Percentiles rank a stretch among this genome's conserved stretches.
These are phyloP conservation scores for Claviceps quebecensis DNA, from an alignment of 2,329 filamentous ascomycete genomes.

Conservation along the genomic window DNA sequence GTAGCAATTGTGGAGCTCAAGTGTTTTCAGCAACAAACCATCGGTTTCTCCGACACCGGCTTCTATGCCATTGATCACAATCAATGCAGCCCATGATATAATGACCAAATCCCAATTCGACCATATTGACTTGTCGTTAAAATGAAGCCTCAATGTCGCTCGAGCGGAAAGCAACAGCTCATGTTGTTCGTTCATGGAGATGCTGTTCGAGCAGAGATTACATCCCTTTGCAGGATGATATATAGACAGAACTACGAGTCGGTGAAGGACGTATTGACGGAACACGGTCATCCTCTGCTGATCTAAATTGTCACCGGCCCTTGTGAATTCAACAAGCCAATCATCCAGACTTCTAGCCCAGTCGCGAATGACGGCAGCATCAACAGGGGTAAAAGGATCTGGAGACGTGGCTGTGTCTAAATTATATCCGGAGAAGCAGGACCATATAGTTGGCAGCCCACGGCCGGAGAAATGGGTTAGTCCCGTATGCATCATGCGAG, in stretches of 20 bases:
- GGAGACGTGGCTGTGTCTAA: conserved; percentile 9
- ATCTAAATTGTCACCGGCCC: conserved; percentile 16
- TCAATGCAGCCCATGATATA: conserved; percentile 29
- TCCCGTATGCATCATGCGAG: conserved; percentile 30
- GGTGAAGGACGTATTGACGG: conserved; percentile 27
- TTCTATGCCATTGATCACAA: conserved; percentile 27
- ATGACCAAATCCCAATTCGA: conserved; percentile 29
- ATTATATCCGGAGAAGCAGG: conserved; percentile 19
- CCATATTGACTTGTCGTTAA: conserved; percentile 27
- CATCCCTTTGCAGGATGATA: conserved; percentile 27
- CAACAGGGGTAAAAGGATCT: conserved; percentile 22
- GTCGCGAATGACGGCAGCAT: conserved; percentile 26
- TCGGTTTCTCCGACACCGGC: conserved; percentile 24
- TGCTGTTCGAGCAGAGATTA: conserved; percentile 21
- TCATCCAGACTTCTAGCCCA: conserved; percentile 28
- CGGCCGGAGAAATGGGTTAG: conserved; percentile 27
- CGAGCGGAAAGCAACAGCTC: conserved; percentile 27
- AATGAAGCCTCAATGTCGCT: conserved; percentile 24
- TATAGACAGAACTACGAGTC: conserved; percentile 27
- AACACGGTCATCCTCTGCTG: conserved; percentile 22
- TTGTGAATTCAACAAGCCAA: conserved; percentile 26
- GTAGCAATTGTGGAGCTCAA: not conserved
- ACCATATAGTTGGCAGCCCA: conserved; percentile 29
- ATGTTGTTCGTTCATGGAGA: conserved; percentile 24
- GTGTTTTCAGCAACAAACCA: conserved; percentile 12